These are phyloP conservation scores for Calonectria ilicicola DNA, from an alignment of 2,329 filamentous ascomycete species.

Conservation along the genomic window DNA sequence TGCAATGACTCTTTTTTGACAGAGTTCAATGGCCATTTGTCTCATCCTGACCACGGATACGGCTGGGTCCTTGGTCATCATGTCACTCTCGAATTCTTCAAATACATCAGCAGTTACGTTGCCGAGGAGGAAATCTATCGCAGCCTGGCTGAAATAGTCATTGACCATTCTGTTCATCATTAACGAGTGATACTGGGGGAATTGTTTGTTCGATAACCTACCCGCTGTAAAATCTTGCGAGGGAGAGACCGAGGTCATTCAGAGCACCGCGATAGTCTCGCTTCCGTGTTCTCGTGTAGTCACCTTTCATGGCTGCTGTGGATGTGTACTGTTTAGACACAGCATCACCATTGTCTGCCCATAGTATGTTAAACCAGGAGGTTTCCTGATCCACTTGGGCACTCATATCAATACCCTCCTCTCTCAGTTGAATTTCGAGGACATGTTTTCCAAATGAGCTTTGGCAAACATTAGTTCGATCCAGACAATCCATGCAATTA, in stretches of 20 bases:
- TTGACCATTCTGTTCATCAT: slow-evolving; percentile 83
- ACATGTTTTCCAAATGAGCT: slow-evolving; percentile 89
- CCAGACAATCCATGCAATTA: slow-evolving; percentile 98
- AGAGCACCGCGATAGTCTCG: slow-evolving; percentile 91
- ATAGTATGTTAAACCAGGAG: slow-evolving; percentile 94
- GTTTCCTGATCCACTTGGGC: slow-evolving; percentile 82
- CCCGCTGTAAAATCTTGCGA: slow-evolving; percentile 81
- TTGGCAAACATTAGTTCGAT: slow-evolving; percentile 95
- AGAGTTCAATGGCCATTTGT: slow-evolving; percentile 90
- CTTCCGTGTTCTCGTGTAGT: slow-evolving; percentile 93
- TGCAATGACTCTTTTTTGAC: slow-evolving; percentile 86
- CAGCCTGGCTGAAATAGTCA: slow-evolving; percentile 95
- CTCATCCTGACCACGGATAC: slow-evolving; percentile 87
- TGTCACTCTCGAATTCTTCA: slow-evolving; percentile 92
- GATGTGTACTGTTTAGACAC: slow-evolving; percentile 97
- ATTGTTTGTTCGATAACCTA: slow-evolving; percentile 49
- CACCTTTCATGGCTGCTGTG: slow-evolving; percentile 94
- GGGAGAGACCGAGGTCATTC: slow-evolving; percentile 89
- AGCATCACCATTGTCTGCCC: slow-evolving; percentile 97
- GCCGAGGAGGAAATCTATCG: slow-evolving; percentile 93
- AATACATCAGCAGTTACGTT: slow-evolving; percentile 89
- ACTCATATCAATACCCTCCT: slow-evolving; percentile 81
- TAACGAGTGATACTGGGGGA: slow-evolving; percentile 8
- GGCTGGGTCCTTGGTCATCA: slow-evolving; percentile 93
- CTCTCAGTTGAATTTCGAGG: slow-evolving; percentile 82